phyloP scores from a whole-genome alignment of 768 basidiomycete genomes.

The Boletus tomentosulus region DNA sequence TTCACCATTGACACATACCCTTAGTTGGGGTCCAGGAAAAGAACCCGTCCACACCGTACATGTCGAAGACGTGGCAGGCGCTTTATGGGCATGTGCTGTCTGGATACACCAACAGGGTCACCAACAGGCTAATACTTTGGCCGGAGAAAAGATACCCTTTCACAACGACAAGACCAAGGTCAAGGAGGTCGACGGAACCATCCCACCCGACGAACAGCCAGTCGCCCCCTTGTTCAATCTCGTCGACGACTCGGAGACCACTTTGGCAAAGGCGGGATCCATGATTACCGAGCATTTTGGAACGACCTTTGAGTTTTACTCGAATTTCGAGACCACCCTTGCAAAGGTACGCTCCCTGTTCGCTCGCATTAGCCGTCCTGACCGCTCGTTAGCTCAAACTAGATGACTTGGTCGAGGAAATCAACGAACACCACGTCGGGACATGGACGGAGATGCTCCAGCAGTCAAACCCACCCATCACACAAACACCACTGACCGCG shows the following conservation, averaged over 20 bases:
- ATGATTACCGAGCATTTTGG: conserved; percentile 68
- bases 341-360: conserved; percentile 48
- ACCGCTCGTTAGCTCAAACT: conserved; percentile 45
- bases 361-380: not conserved
- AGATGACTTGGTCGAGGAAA: conserved; percentile 73
- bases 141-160: conserved; percentile 36
- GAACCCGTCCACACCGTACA: conserved; percentile 75
- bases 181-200: conserved; percentile 59
- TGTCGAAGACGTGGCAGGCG: conserved; percentile 74
- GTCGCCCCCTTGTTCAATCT: conserved; percentile 81
- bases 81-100: conserved; percentile 66
- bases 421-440: conserved; percentile 79
- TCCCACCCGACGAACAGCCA: conserved; percentile 50
- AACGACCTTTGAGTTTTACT: conserved; percentile 79
- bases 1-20: conserved; percentile 7
- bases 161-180: conserved; percentile 66
- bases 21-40: conserved; percentile 77
- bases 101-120: conserved; percentile 72
- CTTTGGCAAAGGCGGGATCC: conserved; percentile 61
- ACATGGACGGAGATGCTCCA: conserved; percentile 81
- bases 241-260: conserved; percentile 74
- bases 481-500: conserved; percentile 67
- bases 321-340: conserved; percentile 58
- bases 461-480: conserved; percentile 64
- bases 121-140: conserved; percentile 54